A percentile compares a stretch with the other conserved stretches of the same genome.
Evolutionary conservation across 371 early-diverging fungal genomes (phyloP).

Genomic region (Haplosporangium sp.): DNA sequence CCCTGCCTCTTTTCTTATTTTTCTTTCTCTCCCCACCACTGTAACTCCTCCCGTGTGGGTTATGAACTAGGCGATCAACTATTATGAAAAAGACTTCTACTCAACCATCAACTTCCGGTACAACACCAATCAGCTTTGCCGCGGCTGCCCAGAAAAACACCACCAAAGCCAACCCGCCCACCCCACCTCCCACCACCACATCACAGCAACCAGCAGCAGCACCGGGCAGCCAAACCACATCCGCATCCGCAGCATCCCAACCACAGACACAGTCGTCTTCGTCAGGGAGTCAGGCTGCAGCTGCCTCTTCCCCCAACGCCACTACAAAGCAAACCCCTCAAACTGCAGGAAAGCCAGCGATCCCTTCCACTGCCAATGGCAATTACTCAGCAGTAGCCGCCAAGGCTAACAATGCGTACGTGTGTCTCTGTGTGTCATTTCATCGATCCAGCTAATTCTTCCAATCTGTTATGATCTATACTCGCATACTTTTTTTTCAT

Average conservation of each 20-base stretch:
- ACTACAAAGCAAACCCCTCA: constrained; percentile 7
- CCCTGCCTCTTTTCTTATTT: constrained; percentile 6
- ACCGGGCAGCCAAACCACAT: constrained; percentile 6
- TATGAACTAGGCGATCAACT: constrained; percentile 43
- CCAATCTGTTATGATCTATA: background rate
- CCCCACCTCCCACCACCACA: constrained; percentile 26
- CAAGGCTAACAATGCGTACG: constrained; percentile 50
- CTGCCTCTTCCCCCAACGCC: constrained; percentile 7
- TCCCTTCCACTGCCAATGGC: constrained; percentile 41
- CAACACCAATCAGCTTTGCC: constrained; percentile 54
- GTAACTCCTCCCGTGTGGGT: constrained; percentile 40
- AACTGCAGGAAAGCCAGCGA: constrained; percentile 21
- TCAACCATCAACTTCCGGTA: constrained; percentile 38
- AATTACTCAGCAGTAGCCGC: constrained; percentile 54
- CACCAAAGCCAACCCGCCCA: constrained; percentile 33
- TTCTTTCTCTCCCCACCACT: constrained; percentile 15
- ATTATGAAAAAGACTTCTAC: constrained; percentile 54
- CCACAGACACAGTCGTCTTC: constrained; percentile 36
- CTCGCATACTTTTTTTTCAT: too few species aligned
- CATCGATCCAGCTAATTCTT: background rate
- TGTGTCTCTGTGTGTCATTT: background rate
- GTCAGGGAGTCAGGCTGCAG: constrained; percentile 39
- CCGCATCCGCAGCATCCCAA: constrained; percentile 14
- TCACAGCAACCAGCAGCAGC: constrained; percentile 14
- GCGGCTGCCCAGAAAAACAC: constrained; percentile 52